A percentile compares a stretch with the other conserved stretches of the same genome.
These are phyloP conservation scores for Cajanus cajan DNA, from an alignment of 306 rosid genomes.

Conservation along the genomic window DNA sequence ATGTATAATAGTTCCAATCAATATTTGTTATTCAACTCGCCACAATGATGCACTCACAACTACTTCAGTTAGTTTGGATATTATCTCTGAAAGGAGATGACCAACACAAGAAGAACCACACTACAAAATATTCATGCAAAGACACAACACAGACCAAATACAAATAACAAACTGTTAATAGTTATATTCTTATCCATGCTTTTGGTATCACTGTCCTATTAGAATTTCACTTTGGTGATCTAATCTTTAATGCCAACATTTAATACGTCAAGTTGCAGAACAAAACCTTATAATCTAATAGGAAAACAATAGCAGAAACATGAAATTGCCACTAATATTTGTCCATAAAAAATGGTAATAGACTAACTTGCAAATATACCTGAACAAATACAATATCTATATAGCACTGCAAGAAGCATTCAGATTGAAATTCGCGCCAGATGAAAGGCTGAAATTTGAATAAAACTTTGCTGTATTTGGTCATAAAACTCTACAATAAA, in stretches of 20 bases:
- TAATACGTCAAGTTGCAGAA: neutral
- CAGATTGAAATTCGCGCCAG: neutral
- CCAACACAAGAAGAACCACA: neutral
- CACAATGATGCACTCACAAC: too few species aligned
- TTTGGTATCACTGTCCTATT: neutral
- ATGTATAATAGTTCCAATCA: too few species aligned
- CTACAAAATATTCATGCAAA: neutral
- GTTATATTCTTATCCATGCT: too few species aligned
- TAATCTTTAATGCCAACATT: neutral
- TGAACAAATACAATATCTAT: neutral
- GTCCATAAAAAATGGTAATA: neutral
- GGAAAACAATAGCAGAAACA: neutral
- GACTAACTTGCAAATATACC: neutral
- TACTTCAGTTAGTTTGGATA: too few species aligned
- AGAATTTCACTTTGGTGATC: neutral
- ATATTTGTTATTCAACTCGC: too few species aligned
- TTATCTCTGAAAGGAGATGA: neutral
- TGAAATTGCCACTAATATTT: neutral
- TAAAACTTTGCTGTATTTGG: constrained; percentile 2
- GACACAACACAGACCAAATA: neutral
- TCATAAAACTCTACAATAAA: constrained; percentile 28
- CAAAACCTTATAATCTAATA: neutral
- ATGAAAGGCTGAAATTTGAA: constrained; percentile 16
- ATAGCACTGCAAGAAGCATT: neutral
- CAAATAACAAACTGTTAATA: neutral